phyloP scores from a whole-genome alignment of 2,329 filamentous ascomycete genomes.

The Coleophoma eucalyptorum region DNA sequence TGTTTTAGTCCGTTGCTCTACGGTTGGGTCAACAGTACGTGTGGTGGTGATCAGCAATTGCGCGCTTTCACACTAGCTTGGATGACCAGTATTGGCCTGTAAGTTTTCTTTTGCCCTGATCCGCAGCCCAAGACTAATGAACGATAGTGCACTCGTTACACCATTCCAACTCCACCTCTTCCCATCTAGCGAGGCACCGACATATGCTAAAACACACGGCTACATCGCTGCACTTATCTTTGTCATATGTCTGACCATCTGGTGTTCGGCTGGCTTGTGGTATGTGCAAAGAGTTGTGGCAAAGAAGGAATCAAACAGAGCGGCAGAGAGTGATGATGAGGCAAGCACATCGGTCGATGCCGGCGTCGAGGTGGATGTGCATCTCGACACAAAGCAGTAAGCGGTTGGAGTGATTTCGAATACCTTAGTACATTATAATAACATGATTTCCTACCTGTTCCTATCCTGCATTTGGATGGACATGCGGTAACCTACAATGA shows the following conservation, averaged over 20 bases:
- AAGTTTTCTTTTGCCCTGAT: neutral
- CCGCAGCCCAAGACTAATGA: neutral
- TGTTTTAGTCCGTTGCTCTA: slow-evolving; percentile 31
- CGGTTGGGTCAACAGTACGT: slow-evolving; percentile 31
- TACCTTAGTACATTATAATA: no score
- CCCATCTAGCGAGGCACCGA: slow-evolving; percentile 28
- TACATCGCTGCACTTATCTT: neutral
- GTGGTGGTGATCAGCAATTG: slow-evolving; percentile 29
- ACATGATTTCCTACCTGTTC: no score
- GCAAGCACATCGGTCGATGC: neutral
- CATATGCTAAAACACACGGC: slow-evolving; percentile 9
- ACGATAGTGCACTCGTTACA: slow-evolving; percentile 25
- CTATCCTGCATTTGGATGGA: no score
- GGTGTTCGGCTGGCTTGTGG: neutral
- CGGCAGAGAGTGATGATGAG: neutral
- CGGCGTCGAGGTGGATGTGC: neutral
- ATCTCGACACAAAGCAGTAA: no score
- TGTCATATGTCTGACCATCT: neutral
- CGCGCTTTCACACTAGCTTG: slow-evolving; percentile 29
- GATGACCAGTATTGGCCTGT: slow-evolving; percentile 27
- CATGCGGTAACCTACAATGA: no score
- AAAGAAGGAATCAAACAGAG: neutral
- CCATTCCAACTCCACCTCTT: slow-evolving; percentile 30
- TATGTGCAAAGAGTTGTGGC: neutral
- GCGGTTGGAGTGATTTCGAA: no score